A percentile compares a stretch with the other conserved stretches of the same genome.
phyloP scores from a whole-genome alignment of 768 basidiomycete species.

The Lactifluus rugatus region DNA sequence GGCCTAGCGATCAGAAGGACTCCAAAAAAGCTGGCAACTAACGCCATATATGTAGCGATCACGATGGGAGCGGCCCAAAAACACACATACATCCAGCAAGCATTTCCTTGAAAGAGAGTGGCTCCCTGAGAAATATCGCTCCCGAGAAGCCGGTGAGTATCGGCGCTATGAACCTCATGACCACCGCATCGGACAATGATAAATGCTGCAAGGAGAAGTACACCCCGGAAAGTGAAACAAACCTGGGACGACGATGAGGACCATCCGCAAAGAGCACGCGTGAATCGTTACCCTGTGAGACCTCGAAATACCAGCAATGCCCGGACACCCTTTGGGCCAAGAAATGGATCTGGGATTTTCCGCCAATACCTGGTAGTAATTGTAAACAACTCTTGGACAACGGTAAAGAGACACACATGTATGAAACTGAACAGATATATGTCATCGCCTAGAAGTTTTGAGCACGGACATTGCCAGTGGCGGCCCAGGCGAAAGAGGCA shows the following conservation, averaged over 20 bases:
- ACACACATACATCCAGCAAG: slow-evolving; percentile 38
- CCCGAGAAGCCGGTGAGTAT: slow-evolving; percentile 54
- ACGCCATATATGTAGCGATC: not conserved
- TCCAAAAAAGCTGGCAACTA: slow-evolving; percentile 59
- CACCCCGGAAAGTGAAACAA: slow-evolving; percentile 57
- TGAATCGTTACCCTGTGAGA: slow-evolving; percentile 41
- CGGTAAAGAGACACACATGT: slow-evolving; percentile 32
- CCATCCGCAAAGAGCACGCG: not conserved
- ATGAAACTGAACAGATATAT: slow-evolving; percentile 39
- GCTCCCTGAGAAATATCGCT: slow-evolving; percentile 52
- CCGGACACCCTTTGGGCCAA: slow-evolving; percentile 64
- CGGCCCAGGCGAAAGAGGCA: not conserved
- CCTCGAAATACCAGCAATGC: slow-evolving; percentile 48
- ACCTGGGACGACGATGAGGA: slow-evolving; percentile 32
- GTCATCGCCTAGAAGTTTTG: slow-evolving; percentile 36
- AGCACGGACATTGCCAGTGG: not conserved
- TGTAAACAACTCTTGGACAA: not conserved
- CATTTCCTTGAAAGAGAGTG: slow-evolving; percentile 43
- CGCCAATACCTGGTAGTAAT: slow-evolving; percentile 27
- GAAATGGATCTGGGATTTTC: slow-evolving; percentile 45
- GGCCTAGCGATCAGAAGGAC: slow-evolving; percentile 80
- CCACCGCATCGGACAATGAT: slow-evolving; percentile 69
- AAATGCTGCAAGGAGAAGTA: slow-evolving; percentile 68
- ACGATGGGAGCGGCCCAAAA: not conserved
- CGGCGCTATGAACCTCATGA: slow-evolving; percentile 68